These are phyloP conservation scores for Coemansia sp. DNA, from an alignment of 192 early-diverging fungal genomes.

Conservation along the genomic window DNA sequence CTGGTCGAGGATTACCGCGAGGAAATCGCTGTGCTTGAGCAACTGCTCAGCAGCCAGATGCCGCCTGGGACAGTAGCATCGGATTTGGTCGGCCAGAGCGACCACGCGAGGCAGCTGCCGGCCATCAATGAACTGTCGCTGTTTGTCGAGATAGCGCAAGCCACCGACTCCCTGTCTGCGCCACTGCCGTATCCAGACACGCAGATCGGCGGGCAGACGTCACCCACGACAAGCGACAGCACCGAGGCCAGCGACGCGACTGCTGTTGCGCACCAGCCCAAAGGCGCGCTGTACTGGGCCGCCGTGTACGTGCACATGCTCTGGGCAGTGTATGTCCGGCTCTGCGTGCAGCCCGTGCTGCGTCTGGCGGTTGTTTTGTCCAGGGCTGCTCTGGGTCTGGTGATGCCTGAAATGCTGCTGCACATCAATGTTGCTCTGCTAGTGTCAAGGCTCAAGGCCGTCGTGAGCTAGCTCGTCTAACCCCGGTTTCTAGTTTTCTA, in stretches of 20 bases:
- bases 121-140: background rate
- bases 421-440: background rate
- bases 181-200: conserved; percentile 7
- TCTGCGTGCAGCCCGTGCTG: conserved; percentile 26
- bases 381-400: conserved; percentile 10
- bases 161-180: conserved; percentile 11
- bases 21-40: too few relatives aligned
- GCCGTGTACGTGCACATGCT: conserved; percentile 38
- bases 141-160: conserved; percentile 35
- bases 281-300: conserved; percentile 22
- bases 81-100: background rate
- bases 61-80: too few relatives aligned
- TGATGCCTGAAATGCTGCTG: conserved; percentile 14
- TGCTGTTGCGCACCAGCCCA: background rate
- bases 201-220: background rate
- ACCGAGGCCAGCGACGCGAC: too few relatives aligned
- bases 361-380: conserved; percentile 2
- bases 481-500: too few relatives aligned
- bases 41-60: background rate
- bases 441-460: background rate
- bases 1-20: too few relatives aligned
- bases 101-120: background rate
- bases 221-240: too few relatives aligned
- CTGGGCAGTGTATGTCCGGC: conserved; percentile 27
- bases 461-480: too few relatives aligned